Conservation (phyloP, 495 filamentous ascomycete species). For the Penicillium paradoxum region DNA sequence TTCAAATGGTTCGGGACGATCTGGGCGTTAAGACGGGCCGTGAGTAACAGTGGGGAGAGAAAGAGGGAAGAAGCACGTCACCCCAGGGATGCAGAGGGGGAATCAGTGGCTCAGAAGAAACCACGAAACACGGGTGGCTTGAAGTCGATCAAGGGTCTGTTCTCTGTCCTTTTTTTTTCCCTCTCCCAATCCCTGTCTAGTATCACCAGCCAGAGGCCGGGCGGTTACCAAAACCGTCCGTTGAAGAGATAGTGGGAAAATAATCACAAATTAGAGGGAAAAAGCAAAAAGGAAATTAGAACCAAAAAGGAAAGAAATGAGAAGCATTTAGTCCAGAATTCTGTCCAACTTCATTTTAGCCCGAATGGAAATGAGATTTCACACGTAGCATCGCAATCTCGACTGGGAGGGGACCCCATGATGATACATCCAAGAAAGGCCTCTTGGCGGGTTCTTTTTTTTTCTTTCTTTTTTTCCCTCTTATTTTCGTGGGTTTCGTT, state of each 20-base stretch:
- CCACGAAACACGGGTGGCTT: constrained; percentile 39
- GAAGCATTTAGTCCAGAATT: constrained; percentile 1
- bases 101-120: constrained; percentile 36
- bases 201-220: constrained; percentile 8
- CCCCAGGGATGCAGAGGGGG: constrained; percentile 22
- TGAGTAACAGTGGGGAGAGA: constrained; percentile 20
- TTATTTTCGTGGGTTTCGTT: background rate
- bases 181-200: constrained; percentile 16
- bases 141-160: constrained; percentile 31
- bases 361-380: constrained; percentile 7
- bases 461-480: background rate
- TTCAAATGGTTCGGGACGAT: constrained; percentile 11
- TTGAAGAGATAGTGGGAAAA: constrained; percentile 1
- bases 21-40: constrained; percentile 17
- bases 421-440: constrained; percentile 1
- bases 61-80: constrained; percentile 22
- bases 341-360: background rate
- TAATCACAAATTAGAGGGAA: background rate
- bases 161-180: constrained; percentile 9
- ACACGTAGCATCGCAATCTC: constrained; percentile 8
- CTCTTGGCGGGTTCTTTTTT: too few species aligned
- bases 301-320: background rate
- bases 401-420: constrained; percentile 5
- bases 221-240: background rate
- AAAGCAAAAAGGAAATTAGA: background rate